A percentile compares a stretch with the other conserved stretches of the same genome.
These are phyloP conservation scores for Ceratocystis harringtonii DNA, from an alignment of 2,329 filamentous ascomycete genomes.

Conservation along the genomic window DNA sequence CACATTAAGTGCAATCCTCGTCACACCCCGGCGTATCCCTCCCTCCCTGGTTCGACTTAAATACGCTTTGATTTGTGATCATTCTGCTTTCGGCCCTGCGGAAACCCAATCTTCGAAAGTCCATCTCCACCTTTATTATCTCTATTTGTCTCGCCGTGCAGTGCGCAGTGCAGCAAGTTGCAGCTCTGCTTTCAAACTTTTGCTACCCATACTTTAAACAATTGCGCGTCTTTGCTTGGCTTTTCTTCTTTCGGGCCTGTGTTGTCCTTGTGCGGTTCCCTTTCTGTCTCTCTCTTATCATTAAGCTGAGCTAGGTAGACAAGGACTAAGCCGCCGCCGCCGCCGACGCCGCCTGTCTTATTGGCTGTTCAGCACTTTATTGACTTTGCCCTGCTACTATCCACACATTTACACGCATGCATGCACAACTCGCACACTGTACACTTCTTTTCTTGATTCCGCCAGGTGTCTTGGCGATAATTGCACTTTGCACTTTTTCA, in stretches of 20 bases:
- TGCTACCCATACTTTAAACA: not conserved
- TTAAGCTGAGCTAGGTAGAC: too few relatives aligned
- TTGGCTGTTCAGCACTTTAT: not conserved
- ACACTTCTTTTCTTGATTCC: not conserved
- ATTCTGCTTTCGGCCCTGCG: not conserved
- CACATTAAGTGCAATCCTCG: not conserved
- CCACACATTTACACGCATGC: not conserved
- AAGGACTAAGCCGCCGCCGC: not conserved
- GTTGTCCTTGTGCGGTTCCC: not conserved
- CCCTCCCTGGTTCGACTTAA: not conserved
- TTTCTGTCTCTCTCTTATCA: not conserved
- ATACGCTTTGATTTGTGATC: not conserved
- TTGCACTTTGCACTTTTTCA: not conserved
- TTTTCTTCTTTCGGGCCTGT: not conserved
- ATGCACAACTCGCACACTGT: not conserved
- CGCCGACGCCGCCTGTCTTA: not conserved
- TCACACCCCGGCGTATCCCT: not conserved
- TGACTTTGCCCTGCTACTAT: not conserved
- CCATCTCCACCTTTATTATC: not conserved
- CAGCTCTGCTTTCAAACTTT: not conserved
- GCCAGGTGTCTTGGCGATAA: not conserved
- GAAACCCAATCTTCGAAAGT: not conserved
- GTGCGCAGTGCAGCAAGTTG: not conserved
- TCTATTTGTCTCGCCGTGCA: not conserved
- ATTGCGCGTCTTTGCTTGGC: conserved; percentile 10